Conservation (phyloP, 2,329 filamentous ascomycete species). For the Graphilbum fragrans region DNA sequence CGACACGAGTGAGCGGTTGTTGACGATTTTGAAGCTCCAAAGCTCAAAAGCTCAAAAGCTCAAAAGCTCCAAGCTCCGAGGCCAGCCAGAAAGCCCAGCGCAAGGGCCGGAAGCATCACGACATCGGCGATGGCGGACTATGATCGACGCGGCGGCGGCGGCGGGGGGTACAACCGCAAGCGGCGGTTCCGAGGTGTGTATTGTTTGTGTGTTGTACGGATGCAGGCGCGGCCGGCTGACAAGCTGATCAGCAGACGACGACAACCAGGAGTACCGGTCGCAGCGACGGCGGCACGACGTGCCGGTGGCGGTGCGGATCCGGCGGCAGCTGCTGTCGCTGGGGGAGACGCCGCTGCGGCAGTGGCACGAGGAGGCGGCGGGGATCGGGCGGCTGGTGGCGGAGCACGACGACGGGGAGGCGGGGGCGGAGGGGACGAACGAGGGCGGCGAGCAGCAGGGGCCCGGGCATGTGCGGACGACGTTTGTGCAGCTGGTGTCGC, state of each 20-base stretch:
- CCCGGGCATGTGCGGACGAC: constrained; percentile 59
- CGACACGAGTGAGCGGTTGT: too few species aligned
- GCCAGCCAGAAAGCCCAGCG: too few species aligned
- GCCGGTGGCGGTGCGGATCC: constrained; percentile 57
- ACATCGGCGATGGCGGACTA: constrained; percentile 37
- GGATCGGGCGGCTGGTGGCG: constrained; percentile 62
- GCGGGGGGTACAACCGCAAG: constrained; percentile 50
- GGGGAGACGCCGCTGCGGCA: constrained; percentile 71
- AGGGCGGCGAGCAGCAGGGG: constrained; percentile 26
- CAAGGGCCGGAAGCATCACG: not conserved
- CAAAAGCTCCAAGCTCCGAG: too few species aligned
- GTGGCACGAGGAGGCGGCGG: constrained; percentile 66
- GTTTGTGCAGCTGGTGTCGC: constrained; percentile 62
- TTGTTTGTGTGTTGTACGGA: too few species aligned
- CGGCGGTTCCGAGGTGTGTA: constrained; percentile 63
- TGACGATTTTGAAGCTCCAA: too few species aligned
- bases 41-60: too few species aligned
- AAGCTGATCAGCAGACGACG: constrained; percentile 22
- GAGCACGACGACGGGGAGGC: constrained; percentile 74
- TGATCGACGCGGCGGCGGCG: constrained; percentile 28
- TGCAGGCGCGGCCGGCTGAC: too few species aligned
- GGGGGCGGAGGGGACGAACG: constrained; percentile 74
- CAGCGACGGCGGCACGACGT: constrained; percentile 62
- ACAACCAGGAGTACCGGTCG: constrained; percentile 66
- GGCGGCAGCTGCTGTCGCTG: constrained; percentile 66